These are phyloP conservation scores for Mycena polygramma DNA, from an alignment of 768 basidiomycete species.

Conservation along the genomic window DNA sequence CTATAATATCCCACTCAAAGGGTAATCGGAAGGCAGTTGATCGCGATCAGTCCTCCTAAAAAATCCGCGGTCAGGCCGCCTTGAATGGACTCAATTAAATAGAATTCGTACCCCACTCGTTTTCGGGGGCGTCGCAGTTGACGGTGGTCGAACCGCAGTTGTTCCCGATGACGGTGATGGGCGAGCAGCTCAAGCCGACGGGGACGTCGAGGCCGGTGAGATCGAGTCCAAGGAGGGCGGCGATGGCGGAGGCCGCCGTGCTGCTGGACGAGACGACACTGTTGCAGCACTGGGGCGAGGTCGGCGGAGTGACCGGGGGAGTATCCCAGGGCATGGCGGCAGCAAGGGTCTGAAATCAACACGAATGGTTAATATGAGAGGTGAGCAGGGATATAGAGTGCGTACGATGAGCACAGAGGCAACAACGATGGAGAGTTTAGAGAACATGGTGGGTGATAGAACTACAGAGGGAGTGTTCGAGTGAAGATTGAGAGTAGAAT, in stretches of 20 bases:
- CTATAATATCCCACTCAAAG: background rate
- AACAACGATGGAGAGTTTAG: background rate
- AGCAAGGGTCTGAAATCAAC: background rate
- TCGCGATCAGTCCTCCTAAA: background rate
- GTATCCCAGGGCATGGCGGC: background rate
- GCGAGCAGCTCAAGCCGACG: background rate
- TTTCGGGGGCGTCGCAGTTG: background rate
- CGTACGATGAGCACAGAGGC: background rate
- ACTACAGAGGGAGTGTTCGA: constrained; percentile 3
- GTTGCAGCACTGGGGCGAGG: background rate
- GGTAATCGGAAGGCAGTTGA: constrained; percentile 2
- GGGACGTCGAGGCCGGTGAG: background rate
- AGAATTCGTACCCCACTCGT: background rate
- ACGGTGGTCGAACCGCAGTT: background rate
- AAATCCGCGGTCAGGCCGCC: no score
- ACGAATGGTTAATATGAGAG: background rate
- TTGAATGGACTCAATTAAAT: background rate
- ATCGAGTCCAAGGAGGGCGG: background rate
- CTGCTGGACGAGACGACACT: background rate
- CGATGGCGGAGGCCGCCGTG: background rate
- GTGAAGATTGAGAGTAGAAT: background rate
- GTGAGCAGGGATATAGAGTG: background rate
- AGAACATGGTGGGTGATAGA: background rate
- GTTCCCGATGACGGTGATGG: background rate
- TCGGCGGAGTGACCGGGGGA: background rate